Conservation (phyloP, 129 eudicot species). For the Ambrosia trifida region DNA sequence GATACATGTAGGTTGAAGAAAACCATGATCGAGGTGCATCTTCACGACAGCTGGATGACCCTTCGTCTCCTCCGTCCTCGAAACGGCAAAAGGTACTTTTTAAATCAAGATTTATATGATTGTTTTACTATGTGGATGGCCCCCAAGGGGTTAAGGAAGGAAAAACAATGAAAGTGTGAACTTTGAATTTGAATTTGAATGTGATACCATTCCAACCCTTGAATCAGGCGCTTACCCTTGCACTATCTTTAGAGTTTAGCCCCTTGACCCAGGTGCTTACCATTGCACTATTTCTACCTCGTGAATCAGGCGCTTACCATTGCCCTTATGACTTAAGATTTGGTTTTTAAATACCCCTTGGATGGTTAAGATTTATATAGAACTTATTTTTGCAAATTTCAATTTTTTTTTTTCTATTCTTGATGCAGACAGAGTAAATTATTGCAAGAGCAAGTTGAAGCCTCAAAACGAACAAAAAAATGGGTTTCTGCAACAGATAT, state of each 20-base stretch:
- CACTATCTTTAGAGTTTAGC: no score
- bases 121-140: background rate
- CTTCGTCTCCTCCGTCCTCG: conserved; percentile 44
- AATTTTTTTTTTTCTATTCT: background rate
- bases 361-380: background rate
- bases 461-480: background rate
- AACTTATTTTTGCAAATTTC: background rate
- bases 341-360: no score
- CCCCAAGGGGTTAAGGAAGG: background rate
- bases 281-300: no score
- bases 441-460: conserved; percentile 24
- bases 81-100: conserved; percentile 64
- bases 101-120: background rate
- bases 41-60: conserved; percentile 36
- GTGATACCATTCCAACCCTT: no score
- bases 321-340: no score
- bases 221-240: no score
- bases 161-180: background rate
- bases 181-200: no score
- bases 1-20: conserved; percentile 45
- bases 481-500: conserved; percentile 26
- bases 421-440: conserved; percentile 38
- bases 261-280: no score
- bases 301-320: background rate
- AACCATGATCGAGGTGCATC: conserved; percentile 40